Evolutionary conservation across 768 basidiomycete species (phyloP), one percentile per base, ranked within the genome.

Genomic region (Amanita rimosa): DNA sequence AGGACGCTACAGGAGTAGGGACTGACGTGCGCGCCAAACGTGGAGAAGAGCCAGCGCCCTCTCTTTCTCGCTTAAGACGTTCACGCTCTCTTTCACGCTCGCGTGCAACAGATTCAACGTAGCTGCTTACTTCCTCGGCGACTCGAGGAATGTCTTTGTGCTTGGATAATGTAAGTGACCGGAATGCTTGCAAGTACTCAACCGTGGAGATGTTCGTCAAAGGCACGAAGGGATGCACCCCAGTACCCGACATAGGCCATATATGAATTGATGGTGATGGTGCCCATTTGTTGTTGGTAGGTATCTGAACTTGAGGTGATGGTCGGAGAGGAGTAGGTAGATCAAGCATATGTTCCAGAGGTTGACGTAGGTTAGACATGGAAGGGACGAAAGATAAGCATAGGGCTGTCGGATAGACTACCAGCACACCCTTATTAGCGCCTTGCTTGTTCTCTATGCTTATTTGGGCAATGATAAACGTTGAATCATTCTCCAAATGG

Each of bases 61-160:
- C 82, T 16, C 82, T 67, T 60, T 84, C 85, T 41, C 74, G 68
- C 55, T 79, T 78, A 41, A 87, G 70, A 22, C 85, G 71, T 54
- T 89, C 86, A 5, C 85, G 71, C 60, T 92, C 88, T 49, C 72
- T 70, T 52, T 91, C 89, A 14, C 89, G 70, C 56, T 91, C 89
- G 53, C 76, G 77, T 3, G 79, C 81, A 4, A 89, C 74, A 7
- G 75, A 74, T 49, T 91, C 89, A 5, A 91, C 83, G 55, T 85
- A 90, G 1, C 68, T 68, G 26, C 78, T 76, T 14, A 85, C 74
- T 58, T 85, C 79, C 2, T 67, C 58, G 1, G 83, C 83, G 5
- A 82, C 72, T 4, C 63, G 66, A 16, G 70, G 68, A 9, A 83
- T 62, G 46, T 74, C 74, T 44, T 69, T 72, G 4, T 69, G 65